These are phyloP conservation scores for Alternaria panax DNA, from an alignment of 2,329 filamentous ascomycete species.

Conservation along the genomic window DNA sequence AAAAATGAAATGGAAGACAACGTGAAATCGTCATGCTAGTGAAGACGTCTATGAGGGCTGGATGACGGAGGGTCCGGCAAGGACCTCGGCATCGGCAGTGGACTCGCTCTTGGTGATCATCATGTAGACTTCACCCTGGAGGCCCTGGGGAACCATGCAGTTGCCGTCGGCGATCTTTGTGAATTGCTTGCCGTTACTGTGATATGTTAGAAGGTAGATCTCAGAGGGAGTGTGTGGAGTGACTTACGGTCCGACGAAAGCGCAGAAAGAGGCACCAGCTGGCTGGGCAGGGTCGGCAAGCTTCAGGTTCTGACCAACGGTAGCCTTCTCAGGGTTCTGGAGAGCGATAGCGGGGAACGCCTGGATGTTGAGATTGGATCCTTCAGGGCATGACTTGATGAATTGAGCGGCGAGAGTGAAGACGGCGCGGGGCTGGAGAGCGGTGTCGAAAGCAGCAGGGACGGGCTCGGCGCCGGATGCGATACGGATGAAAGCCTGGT, in stretches of 20 bases:
- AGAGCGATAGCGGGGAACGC: conserved; percentile 67
- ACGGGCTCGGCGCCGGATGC: conserved; percentile 66
- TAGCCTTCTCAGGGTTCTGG: conserved; percentile 58
- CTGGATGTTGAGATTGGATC: conserved; percentile 67
- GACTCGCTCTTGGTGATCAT: conserved; percentile 64
- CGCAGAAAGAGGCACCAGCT: conserved; percentile 65
- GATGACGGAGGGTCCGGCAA: conserved; percentile 61
- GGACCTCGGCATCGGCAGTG: conserved; percentile 58
- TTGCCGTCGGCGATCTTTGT: conserved; percentile 61
- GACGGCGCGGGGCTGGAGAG: conserved; percentile 71
- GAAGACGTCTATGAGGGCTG: conserved; percentile 45
- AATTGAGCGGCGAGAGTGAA: conserved; percentile 78
- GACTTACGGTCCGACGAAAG: conserved; percentile 68
- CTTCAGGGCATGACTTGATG: conserved; percentile 73
- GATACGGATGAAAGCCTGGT: conserved; percentile 75
- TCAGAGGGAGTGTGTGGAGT: conserved; percentile 30
- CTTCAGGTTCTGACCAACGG: conserved; percentile 50
- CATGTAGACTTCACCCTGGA: conserved; percentile 72
- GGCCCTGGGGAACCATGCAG: conserved; percentile 68
- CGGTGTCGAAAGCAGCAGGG: conserved; percentile 73
- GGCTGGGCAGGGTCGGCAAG: conserved; percentile 48
- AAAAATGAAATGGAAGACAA: conserved; percentile 14
- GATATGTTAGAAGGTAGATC: conserved; percentile 27
- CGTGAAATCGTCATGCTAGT: conserved; percentile 7
- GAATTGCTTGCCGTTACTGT: conserved; percentile 57